phyloP scores from a whole-genome alignment of 345 rosid genomes.

The Populus nigra region DNA sequence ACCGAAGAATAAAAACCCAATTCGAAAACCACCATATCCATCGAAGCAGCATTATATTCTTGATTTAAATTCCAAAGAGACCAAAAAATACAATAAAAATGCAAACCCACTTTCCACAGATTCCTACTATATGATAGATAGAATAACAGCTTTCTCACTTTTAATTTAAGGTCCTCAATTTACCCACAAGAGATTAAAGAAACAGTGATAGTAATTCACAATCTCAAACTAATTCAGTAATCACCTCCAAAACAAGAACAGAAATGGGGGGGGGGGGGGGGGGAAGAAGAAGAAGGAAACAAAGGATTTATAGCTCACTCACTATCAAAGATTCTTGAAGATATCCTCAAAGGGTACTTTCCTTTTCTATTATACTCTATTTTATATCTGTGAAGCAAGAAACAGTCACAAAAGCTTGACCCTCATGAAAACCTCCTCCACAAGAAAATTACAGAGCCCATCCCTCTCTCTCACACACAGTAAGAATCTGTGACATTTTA shows the following conservation, averaged over 20 bases:
- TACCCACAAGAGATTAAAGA: conserved; percentile 4
- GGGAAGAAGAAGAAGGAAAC: background rate
- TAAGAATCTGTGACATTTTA: conserved; percentile 1
- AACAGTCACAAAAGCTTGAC: background rate
- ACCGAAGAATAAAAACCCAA: conserved; percentile 33
- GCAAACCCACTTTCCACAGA: conserved; percentile 36
- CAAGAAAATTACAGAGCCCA: background rate
- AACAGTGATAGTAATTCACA: background rate
- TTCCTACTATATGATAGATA: conserved; percentile 29
- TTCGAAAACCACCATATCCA: conserved; percentile 21
- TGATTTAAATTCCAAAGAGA: conserved; percentile 8
- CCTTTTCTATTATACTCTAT: background rate
- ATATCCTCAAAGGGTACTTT: background rate
- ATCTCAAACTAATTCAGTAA: background rate
- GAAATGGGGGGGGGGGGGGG: background rate
- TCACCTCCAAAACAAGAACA: background rate
- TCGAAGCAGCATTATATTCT: conserved; percentile 24
- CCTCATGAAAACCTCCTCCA: background rate
- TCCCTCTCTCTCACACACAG: background rate
- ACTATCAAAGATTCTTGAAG: conserved; percentile 8
- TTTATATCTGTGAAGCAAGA: background rate
- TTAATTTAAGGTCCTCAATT: conserved; percentile 23
- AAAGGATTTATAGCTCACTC: background rate
- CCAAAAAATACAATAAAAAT: conserved; percentile 15
- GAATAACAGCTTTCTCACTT: conserved; percentile 30